Percentiles rank a stretch among this genome's conserved stretches.
Evolutionary conservation across 1,284 basidiomycete genomes (phyloP).

Genomic region (Pseudozyma flocculosa): DNA sequence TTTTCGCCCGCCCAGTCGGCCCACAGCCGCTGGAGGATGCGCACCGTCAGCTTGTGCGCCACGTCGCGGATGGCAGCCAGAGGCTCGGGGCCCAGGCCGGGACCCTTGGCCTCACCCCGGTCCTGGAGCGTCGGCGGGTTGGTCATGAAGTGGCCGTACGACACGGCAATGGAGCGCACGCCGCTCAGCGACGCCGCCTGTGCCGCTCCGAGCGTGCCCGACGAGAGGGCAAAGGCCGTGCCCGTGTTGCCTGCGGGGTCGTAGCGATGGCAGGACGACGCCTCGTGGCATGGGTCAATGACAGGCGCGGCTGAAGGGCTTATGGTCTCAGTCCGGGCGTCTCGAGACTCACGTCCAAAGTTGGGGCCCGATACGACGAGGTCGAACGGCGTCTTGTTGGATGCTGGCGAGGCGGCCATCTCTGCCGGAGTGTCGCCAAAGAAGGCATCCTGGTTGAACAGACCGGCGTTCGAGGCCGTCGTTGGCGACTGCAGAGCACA

Average conservation of each 20-base stretch:
- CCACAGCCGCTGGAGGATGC: slow-evolving; percentile 41
- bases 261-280: not conserved
- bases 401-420: slow-evolving; percentile 8
- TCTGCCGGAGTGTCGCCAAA: slow-evolving; percentile 16
- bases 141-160: slow-evolving; percentile 48
- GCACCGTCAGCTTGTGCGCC: slow-evolving; percentile 29
- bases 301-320: too few species aligned
- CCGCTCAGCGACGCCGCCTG: slow-evolving; percentile 45
- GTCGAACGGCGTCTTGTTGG: slow-evolving; percentile 29
- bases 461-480: slow-evolving; percentile 51
- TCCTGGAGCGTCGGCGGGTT: slow-evolving; percentile 36
- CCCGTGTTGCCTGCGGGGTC: slow-evolving; percentile 39
- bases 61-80: slow-evolving; percentile 9
- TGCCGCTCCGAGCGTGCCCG: slow-evolving; percentile 55
- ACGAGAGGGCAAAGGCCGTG: slow-evolving; percentile 51
- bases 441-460: slow-evolving; percentile 44
- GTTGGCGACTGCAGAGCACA: slow-evolving; percentile 37
- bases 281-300: too few species aligned
- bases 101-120: slow-evolving; percentile 11
- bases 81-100: slow-evolving; percentile 16
- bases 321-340: too few species aligned
- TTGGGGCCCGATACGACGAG: slow-evolving; percentile 56
- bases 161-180: slow-evolving; percentile 45
- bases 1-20: slow-evolving; percentile 42
- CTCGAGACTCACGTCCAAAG: slow-evolving; percentile 49